Conservation (phyloP, 2,329 filamentous ascomycete genomes). For the Graphilbum ipis-grandicollis region DNA sequence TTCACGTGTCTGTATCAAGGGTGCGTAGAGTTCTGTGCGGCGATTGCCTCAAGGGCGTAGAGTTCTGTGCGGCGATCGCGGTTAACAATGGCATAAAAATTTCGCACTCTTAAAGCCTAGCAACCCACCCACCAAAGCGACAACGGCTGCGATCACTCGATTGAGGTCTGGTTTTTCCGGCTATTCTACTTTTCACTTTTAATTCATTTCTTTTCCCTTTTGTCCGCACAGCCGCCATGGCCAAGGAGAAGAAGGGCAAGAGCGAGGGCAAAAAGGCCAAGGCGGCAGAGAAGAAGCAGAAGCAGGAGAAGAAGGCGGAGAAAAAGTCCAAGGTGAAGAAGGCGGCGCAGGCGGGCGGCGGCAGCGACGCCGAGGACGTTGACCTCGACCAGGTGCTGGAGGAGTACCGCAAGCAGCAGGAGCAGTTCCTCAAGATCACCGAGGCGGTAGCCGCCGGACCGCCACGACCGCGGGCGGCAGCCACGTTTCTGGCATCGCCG, state of each 20-base stretch:
- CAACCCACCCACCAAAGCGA: too few species aligned
- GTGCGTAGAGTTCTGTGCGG: too few species aligned
- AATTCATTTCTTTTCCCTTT: too few species aligned
- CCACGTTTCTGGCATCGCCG: constrained; percentile 71
- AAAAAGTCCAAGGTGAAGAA: constrained; percentile 62
- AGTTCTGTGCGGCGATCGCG: too few species aligned
- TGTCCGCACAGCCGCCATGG: constrained; percentile 15
- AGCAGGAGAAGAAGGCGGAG: constrained; percentile 78
- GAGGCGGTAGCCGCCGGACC: constrained; percentile 55
- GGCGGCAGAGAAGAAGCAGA: constrained; percentile 47
- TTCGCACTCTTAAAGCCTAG: too few species aligned
- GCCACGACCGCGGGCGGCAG: constrained; percentile 62
- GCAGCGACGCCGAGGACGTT: constrained; percentile 80
- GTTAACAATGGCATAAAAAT: too few species aligned
- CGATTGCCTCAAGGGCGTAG: too few species aligned
- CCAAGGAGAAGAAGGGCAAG: constrained; percentile 27
- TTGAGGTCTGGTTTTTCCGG: too few species aligned
- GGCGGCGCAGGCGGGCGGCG: constrained; percentile 54
- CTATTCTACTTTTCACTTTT: too few species aligned
- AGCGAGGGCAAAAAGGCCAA: constrained; percentile 26
- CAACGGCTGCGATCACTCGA: too few species aligned
- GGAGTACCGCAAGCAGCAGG: constrained; percentile 83
- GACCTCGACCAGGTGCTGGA: constrained; percentile 88
- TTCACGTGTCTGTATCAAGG: too few species aligned
- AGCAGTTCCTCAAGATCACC: constrained; percentile 85